Evolutionary conservation across 108 stramenopile species (phyloP), one percentile per base, ranked within the genome.

Genomic region (Fragilaria crotonensis): DNA sequence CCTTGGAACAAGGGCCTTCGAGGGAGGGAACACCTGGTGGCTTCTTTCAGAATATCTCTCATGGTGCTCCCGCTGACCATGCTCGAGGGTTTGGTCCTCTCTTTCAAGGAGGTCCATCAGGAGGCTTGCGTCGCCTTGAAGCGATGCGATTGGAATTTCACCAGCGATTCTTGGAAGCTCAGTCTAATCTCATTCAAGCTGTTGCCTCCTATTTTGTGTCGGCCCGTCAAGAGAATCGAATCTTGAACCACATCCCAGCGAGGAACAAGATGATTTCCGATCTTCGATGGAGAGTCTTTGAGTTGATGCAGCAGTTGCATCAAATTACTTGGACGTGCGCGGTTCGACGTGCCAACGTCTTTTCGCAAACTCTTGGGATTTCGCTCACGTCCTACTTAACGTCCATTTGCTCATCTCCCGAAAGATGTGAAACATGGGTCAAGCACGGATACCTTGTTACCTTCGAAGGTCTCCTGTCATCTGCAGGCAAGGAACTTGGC

Each of bases 51-150:
- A 87, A 85, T 54, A 65, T 87, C 22, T 89, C 93, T 7, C 76
- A 76, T 59, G 93, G 93, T 7, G 93, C 93, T 4, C 89, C 89
- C 48, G 71, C 87, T 20, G 93, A 94, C 73, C 93, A 94, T 62
- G 85, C 85, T 3, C 70, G 78, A 29, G 93, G 93, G 48, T 94
- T 90, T 74, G 79, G 77, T 25, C 76, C 76, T 53, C 53, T 81
- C 25, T 46, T 75, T 19, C 66, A 71, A 2, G 63, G 63, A 45
- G 14, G 36, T n/a, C 36, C 63, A 0, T 41, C 67, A 33, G 93
- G 93, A 50, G 93, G 93, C 0, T 58, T 89, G 28, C 58, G 84
- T n/a, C 77, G 87, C 7, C 67, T 94, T 18, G 93, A 94, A 64
- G 56, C 61, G 3, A 77, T 70, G 61, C 65, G 93, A 32, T 17